Evolutionary conservation across 345 rosid genomes (phyloP).

Genomic region (Linum lewisii): DNA sequence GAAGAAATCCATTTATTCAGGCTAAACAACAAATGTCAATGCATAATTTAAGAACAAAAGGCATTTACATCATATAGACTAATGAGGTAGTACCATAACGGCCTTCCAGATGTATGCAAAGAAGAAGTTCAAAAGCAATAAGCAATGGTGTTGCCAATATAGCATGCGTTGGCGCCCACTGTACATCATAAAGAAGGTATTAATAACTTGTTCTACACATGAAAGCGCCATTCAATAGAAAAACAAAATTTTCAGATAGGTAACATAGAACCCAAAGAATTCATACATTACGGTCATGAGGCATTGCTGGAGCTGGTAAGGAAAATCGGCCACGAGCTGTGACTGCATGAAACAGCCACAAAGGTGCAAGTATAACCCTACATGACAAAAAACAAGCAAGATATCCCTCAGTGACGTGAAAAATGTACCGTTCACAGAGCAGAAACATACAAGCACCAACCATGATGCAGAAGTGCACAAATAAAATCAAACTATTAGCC

Average conservation of each 20-base stretch:
- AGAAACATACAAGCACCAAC: conserved; percentile 5
- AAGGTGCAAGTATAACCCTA: conserved; percentile 69
- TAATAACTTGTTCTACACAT: not conserved
- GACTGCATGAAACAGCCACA: conserved; percentile 78
- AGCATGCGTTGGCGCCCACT: conserved; percentile 93
- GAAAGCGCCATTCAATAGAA: not conserved
- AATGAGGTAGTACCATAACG: conserved; percentile 38
- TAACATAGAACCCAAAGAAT: conserved; percentile 5
- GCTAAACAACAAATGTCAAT: not conserved
- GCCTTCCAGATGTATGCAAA: conserved; percentile 62
- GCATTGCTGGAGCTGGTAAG: conserved; percentile 80
- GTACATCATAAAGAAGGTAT: conserved; percentile 29
- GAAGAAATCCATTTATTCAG: not conserved
- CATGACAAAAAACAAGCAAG: conserved; percentile 7
- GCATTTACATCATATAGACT: conserved; percentile 8
- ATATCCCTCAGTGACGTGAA: not conserved
- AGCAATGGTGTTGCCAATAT: conserved; percentile 68
- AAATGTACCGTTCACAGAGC: not conserved
- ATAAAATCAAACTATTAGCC: not conserved
- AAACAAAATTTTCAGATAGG: not conserved
- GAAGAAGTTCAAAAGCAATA: conserved; percentile 76
- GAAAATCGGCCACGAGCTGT: conserved; percentile 87
- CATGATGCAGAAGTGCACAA: not conserved
- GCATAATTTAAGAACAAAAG: not conserved
- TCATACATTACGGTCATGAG: conserved; percentile 71